Base-by-base conservation (phyloP, 2,329 filamentous ascomycete species). In the Penicillium sp. region DNA sequence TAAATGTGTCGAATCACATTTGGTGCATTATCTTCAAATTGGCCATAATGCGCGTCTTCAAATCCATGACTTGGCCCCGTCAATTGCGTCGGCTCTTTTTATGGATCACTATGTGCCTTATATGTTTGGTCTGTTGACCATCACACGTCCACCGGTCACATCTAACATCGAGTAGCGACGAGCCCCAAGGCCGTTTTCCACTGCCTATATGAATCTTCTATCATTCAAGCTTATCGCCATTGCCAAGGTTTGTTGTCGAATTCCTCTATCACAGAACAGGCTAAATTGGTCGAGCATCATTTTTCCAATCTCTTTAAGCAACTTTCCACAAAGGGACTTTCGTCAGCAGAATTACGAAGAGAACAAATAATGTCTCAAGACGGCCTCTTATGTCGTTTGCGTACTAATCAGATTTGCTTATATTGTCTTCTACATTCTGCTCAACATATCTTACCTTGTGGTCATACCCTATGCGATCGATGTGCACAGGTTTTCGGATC, bases 41-140 rank as follows among this genome's bases (percentile, higher is more conserved):
- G 48, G 60, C 10, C 25, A 49, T 23, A 14, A 9, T 26, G 47
- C 43, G n/a, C 25, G 54, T 27, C 50, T 59, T 16, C 11, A 29
- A 1, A 44, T 54, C 25, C 21, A 50, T 1, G 23, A 29, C 23
- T 51, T 64, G 1, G 54, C 57, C 11, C 33, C 50, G n/a, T 60
- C 45, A 25, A 63, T 62, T 23, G 48, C 52, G 10, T 65, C 58
- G 1, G 58, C 61, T 1, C 39, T 67, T 5, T 53, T 67, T 1
- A 65, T 69, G 47, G 62, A 70, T 45, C 50, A 67, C 35, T 70
- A 70, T 62, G 25, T 64, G 23, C 62, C 62, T 3, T 16, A 50
- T 16, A 67, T 64, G 39, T 43, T 60, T 51, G 19, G 57, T 63
- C 11, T 47, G 57, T 60, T 23, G 1, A 33, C n/a, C 37, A 9